Base-by-base conservation (phyloP, 1,139 yeast genomes). In the Candida pseudoviswanathii region DNA sequence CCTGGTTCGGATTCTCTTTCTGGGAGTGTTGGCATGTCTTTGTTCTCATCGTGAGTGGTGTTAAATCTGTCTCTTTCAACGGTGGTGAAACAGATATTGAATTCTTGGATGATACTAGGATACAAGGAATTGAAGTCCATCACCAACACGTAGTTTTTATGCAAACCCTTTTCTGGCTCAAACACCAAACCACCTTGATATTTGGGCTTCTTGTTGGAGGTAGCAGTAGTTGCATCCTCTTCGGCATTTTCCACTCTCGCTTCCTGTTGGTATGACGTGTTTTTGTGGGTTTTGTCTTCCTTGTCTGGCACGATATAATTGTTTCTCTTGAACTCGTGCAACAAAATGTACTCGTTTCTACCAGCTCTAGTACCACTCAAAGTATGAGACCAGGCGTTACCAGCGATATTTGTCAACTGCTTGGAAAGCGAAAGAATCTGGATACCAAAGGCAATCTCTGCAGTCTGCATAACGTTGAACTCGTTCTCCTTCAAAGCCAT, bases 81-180 rank as follows among this genome's bases (percentile, higher is more conserved):
- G 0, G 99, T 95, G 1, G 99, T 94, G 71, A 95, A 95, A 71
- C 99, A 95, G 57, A 95, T 94, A 63, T 95, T 95, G 67, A 80
- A 94, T 69, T 95, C 99, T 69, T 94, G 99, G 59, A 95, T 95
- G 61, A 95, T 92, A 58, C 97, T 89, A 24, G 99, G 99, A 66
- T 95, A 95, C 72, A 95, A 80, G 43, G 97, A 90, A 71, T 95
- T 95, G 84, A 94, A 95, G 71, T 95, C 99, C 98, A 95, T 92
- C 29, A 95, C 99, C 58, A 94, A 71, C 7, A 91, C 82, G 62
- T 86, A 89, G 57, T 90, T 88, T 63, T 90, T 91, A 65, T 94
- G 97, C 44, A 95, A 75, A 1, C 99, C 99, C 64, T 87, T 89
- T 62, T 89, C 97, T 0, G 99, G 99, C 56, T 94, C 99, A 67